Evolutionary conservation across 495 filamentous ascomycete genomes (phyloP).

Genomic region (Immersiella caudata): DNA sequence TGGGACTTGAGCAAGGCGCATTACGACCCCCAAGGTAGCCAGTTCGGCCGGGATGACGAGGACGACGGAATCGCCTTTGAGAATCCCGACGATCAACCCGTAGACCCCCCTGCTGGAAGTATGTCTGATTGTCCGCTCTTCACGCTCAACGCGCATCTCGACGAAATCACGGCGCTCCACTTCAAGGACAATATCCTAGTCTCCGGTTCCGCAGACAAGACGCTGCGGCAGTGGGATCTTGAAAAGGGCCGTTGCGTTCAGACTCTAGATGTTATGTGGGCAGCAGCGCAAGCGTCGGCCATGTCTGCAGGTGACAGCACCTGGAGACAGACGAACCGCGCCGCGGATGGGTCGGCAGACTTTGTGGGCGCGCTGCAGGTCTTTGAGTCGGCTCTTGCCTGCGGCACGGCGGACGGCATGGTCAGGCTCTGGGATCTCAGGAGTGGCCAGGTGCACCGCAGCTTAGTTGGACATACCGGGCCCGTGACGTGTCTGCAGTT

Average conservation of each 20-base stretch:
- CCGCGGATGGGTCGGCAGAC: constrained; percentile 67
- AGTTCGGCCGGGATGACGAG: constrained; percentile 66
- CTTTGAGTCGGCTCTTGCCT: constrained; percentile 96
- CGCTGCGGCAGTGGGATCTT: constrained; percentile 95
- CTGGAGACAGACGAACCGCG: constrained; percentile 60
- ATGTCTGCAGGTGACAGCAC: constrained; percentile 56
- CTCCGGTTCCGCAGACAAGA: constrained; percentile 96
- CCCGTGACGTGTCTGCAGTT: constrained; percentile 96
- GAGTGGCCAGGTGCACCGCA: constrained; percentile 93
- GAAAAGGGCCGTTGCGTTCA: constrained; percentile 94
- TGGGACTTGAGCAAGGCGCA: constrained; percentile 79
- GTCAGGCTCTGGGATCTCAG: constrained; percentile 96
- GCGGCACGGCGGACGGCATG: constrained; percentile 97
- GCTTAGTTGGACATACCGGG: constrained; percentile 93
- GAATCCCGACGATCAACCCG: constrained; percentile 60
- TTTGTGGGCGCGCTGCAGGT: constrained; percentile 96
- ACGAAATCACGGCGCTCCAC: constrained; percentile 91
- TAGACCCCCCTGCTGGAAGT: constrained; percentile 66
- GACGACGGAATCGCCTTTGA: constrained; percentile 63
- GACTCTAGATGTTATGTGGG: constrained; percentile 98
- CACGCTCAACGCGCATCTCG: constrained; percentile 86
- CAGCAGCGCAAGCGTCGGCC: constrained; percentile 86
- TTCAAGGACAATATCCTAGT: constrained; percentile 87
- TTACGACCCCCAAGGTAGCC: constrained; percentile 63
- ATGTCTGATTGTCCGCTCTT: constrained; percentile 88